These are phyloP conservation scores for Inonotus hispidus DNA, from an alignment of 1,284 basidiomycete species.

Conservation along the genomic window DNA sequence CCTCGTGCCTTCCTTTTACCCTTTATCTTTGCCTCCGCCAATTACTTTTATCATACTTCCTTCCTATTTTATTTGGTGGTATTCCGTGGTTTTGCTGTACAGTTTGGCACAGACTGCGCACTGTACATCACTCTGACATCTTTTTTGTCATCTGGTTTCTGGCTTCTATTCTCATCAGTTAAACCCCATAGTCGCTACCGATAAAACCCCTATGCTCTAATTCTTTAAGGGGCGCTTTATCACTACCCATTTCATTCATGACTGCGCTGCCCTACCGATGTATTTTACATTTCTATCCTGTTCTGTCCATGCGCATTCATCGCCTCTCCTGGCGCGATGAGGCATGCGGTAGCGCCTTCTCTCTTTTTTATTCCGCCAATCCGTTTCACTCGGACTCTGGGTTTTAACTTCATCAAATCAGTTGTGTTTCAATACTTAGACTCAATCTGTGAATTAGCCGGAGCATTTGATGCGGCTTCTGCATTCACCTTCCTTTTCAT, in stretches of 20 bases:
- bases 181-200: neutral
- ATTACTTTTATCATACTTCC: constrained; percentile 1
- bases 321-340: neutral
- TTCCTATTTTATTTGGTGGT: constrained; percentile 12
- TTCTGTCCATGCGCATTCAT: neutral
- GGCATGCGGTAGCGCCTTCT: neutral
- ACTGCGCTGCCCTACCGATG: neutral
- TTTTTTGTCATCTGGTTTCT: neutral
- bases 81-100: constrained; percentile 12
- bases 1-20: neutral
- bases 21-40: neutral
- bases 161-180: neutral
- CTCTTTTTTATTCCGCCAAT: neutral
- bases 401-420: neutral
- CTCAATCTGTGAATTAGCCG: constrained; percentile 18
- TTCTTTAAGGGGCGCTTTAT: neutral
- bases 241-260: neutral
- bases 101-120: constrained; percentile 10
- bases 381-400: constrained; percentile 2
- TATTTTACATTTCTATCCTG: constrained; percentile 2
- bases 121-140: constrained; percentile 12
- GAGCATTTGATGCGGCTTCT: constrained; percentile 5
- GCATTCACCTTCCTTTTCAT: neutral
- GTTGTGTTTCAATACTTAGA: constrained; percentile 18
- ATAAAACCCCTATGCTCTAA: neutral